Evolutionary conservation across 1,139 yeast species (phyloP).

Genomic region (Blastobotrys serpentis): DNA sequence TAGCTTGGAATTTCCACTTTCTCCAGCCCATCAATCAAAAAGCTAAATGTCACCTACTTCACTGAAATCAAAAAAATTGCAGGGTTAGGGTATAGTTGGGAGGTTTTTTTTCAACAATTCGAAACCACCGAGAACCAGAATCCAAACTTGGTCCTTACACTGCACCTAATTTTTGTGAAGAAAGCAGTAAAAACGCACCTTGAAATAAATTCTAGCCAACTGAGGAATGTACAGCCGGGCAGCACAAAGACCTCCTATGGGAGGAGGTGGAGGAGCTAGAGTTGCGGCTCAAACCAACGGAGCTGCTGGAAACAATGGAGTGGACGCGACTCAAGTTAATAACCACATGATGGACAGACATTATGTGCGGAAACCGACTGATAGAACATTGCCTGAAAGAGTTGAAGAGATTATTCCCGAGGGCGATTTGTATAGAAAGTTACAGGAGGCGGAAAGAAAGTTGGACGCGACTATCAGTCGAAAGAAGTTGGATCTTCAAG

Average conservation of each 20-base stretch:
- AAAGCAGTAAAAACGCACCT: too few relatives aligned
- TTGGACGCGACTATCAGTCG: constrained; percentile 80
- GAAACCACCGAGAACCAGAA: too few relatives aligned
- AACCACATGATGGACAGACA: constrained; percentile 20
- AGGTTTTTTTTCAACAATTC: neutral
- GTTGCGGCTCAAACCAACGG: neutral
- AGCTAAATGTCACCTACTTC: too few relatives aligned
- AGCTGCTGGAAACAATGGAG: neutral
- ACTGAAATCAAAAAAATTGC: too few relatives aligned
- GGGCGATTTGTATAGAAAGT: constrained; percentile 63
- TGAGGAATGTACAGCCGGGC: constrained; percentile 9
- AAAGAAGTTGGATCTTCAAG: constrained; percentile 83
- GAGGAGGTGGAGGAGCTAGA: neutral
- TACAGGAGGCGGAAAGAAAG: constrained; percentile 74
- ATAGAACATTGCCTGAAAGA: constrained; percentile 60
- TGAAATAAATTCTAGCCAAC: too few relatives aligned
- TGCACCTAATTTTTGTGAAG: too few relatives aligned
- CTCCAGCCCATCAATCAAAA: too few relatives aligned
- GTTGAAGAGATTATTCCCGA: constrained; percentile 70
- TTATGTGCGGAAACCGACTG: constrained; percentile 59
- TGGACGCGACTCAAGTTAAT: constrained; percentile 18
- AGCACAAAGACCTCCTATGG: constrained; percentile 7
- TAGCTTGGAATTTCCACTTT: too few relatives aligned
- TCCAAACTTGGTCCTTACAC: too few relatives aligned
- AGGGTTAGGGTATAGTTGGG: neutral